Conservation (phyloP, 176 grass and related monocot genomes). For the Triticum monococcum region DNA sequence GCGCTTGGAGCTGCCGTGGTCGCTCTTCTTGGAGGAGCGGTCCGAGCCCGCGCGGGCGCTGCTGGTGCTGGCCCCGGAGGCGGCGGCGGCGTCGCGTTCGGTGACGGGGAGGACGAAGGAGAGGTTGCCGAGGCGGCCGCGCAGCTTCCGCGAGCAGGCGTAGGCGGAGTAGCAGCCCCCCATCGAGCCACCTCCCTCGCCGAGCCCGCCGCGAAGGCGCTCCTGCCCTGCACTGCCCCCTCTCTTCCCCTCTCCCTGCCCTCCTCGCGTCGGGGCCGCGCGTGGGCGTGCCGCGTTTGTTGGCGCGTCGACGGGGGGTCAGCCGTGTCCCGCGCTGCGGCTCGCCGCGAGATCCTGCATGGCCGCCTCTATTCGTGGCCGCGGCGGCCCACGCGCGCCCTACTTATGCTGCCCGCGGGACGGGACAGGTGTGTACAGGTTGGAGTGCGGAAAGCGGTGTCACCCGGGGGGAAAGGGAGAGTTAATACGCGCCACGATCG, state of each 20-base stretch:
- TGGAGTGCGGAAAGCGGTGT: neutral
- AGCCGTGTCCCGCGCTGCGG: neutral
- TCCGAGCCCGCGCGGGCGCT: neutral
- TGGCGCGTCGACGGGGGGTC: neutral
- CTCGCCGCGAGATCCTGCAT: slow-evolving; percentile 30
- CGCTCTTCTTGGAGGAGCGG: neutral
- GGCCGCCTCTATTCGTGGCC: slow-evolving; percentile 3
- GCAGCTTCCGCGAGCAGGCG: slow-evolving; percentile 44
- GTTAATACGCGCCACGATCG: neutral
- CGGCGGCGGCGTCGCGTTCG: slow-evolving; percentile 7
- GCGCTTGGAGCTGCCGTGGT: neutral
- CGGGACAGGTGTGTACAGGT: slow-evolving; percentile 5
- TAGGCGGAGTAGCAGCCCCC: slow-evolving; percentile 58
- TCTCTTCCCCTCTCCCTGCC: neutral
- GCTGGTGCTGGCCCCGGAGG: neutral
- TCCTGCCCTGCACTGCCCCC: neutral
- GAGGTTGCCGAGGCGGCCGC: slow-evolving; percentile 29
- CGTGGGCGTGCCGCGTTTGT: neutral
- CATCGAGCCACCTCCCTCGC: slow-evolving; percentile 9
- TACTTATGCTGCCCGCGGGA: neutral
- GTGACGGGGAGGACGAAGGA: slow-evolving; percentile 50
- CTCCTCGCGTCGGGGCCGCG: neutral
- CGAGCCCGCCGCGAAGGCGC: neutral
- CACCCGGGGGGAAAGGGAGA: neutral
- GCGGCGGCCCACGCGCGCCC: neutral